These are phyloP conservation scores for Castanopsis chinensis DNA, from an alignment of 306 rosid genomes.

Conservation along the genomic window DNA sequence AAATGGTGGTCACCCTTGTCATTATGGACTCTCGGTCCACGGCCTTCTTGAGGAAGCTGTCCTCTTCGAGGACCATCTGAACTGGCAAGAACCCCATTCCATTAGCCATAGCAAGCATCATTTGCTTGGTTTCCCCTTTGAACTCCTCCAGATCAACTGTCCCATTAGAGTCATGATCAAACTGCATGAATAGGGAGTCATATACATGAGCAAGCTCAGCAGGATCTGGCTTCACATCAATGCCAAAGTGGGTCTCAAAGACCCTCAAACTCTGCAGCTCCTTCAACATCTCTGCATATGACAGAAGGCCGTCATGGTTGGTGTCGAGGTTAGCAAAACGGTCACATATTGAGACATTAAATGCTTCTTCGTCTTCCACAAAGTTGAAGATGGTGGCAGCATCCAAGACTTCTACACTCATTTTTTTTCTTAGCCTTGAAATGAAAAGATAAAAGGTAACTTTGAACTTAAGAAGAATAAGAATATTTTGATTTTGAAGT, in stretches of 20 bases:
- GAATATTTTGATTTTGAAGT: slow-evolving; percentile 1
- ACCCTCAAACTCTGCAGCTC: slow-evolving; percentile 63
- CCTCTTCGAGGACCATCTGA: slow-evolving; percentile 69
- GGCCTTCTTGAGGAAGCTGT: slow-evolving; percentile 60
- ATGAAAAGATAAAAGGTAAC: neutral
- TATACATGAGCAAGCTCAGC: slow-evolving; percentile 57
- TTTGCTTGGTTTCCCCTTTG: slow-evolving; percentile 61
- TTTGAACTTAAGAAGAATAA: neutral
- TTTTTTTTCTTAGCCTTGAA: slow-evolving; percentile 18
- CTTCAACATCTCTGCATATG: slow-evolving; percentile 66
- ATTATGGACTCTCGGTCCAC: slow-evolving; percentile 51
- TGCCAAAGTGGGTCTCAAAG: slow-evolving; percentile 64
- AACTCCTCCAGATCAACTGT: slow-evolving; percentile 61
- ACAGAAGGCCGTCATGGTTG: slow-evolving; percentile 58
- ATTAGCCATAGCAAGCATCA: slow-evolving; percentile 77
- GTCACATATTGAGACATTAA: slow-evolving; percentile 19
- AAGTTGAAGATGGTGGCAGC: slow-evolving; percentile 63
- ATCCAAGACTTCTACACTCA: slow-evolving; percentile 76
- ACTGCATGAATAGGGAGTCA: slow-evolving; percentile 50
- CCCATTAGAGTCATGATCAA: slow-evolving; percentile 64
- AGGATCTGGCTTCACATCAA: slow-evolving; percentile 58
- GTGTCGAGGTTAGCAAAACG: slow-evolving; percentile 57
- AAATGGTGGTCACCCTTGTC: slow-evolving; percentile 18
- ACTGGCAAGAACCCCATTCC: slow-evolving; percentile 72
- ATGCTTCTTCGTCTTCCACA: slow-evolving; percentile 73